Percentiles rank a stretch among this genome's conserved stretches.
Evolutionary conservation across 2,329 filamentous ascomycete genomes (phyloP).

Genomic region (Pseudocercospora cruenta): DNA sequence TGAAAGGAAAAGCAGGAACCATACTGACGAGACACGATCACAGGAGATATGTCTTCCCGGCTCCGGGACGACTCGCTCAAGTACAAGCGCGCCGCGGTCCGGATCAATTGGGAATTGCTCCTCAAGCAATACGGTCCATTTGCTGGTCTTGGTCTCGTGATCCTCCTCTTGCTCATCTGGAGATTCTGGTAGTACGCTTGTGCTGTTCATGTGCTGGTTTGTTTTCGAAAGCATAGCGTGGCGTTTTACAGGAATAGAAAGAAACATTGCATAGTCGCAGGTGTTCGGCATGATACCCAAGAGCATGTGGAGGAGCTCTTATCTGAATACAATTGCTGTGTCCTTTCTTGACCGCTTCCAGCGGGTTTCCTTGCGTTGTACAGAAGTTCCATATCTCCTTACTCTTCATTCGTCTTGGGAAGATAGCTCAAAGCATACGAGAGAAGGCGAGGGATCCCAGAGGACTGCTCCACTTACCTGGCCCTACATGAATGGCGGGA

Average conservation of each 20-base stretch:
- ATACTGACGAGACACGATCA: constrained; percentile 10
- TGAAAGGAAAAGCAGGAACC: not conserved
- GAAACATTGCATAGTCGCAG: constrained; percentile 21
- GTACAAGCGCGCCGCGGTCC: constrained; percentile 87
- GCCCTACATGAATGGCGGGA: not conserved
- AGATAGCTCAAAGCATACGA: constrained; percentile 20
- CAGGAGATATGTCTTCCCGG: constrained; percentile 54
- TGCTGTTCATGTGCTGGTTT: not conserved
- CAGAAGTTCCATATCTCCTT: not conserved
- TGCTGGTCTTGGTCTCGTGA: constrained; percentile 76
- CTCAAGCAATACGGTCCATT: constrained; percentile 96
- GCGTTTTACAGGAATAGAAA: constrained; percentile 27
- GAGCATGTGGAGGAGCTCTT: constrained; percentile 24
- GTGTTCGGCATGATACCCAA: constrained; percentile 32
- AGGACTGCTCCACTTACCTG: not conserved
- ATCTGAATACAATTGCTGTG: constrained; percentile 9
- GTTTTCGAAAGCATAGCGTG: constrained; percentile 30
- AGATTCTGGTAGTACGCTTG: constrained; percentile 72
- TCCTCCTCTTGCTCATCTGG: constrained; percentile 88
- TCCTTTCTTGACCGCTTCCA: constrained; percentile 1
- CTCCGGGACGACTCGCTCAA: constrained; percentile 92
- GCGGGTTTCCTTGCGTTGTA: not conserved
- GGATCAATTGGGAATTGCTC: constrained; percentile 97
- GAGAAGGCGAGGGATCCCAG: not conserved
- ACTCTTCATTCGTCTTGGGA: not conserved